Conservation (phyloP, 1,284 basidiomycete species). For the Thecaphora thlaspeos region DNA sequence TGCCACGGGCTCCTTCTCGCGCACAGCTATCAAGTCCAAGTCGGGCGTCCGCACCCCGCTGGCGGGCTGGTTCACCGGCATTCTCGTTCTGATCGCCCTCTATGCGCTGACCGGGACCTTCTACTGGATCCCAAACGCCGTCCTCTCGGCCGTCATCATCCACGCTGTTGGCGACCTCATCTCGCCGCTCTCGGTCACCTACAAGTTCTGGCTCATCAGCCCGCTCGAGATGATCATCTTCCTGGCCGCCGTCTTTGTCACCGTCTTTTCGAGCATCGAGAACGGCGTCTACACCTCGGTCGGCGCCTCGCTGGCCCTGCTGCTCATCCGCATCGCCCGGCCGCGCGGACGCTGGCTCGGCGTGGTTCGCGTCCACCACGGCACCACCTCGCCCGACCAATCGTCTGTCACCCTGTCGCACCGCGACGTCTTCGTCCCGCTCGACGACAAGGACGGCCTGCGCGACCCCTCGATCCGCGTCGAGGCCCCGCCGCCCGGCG, state of each 20-base stretch:
- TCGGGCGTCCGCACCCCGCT: conserved; percentile 92
- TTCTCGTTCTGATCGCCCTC: conserved; percentile 87
- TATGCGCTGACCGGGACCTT: conserved; percentile 71
- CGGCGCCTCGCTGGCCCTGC: conserved; percentile 73
- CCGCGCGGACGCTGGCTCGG: conserved; percentile 91
- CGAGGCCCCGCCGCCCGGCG: conserved; percentile 75
- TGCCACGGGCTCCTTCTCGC: conserved; percentile 96
- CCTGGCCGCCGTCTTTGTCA: conserved; percentile 80
- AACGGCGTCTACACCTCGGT: conserved; percentile 92
- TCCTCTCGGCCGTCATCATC: conserved; percentile 88
- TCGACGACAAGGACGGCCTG: conserved; percentile 64
- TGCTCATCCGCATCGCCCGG: conserved; percentile 85
- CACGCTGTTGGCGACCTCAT: conserved; percentile 86
- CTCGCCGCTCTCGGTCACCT: conserved; percentile 81
- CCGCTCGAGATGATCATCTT: conserved; percentile 93
- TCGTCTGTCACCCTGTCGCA: conserved; percentile 29
- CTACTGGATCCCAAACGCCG: conserved; percentile 62
- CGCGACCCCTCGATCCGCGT: conserved; percentile 74
- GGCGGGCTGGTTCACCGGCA: conserved; percentile 80
- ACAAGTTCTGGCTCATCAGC: conserved; percentile 87
- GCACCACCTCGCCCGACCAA: conserved; percentile 12
- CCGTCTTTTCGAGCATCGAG: conserved; percentile 69
- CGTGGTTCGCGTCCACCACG: conserved; percentile 63
- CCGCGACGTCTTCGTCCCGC: conserved; percentile 76
- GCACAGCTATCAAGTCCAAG: conserved; percentile 91